phyloP scores from a whole-genome alignment of 2,329 filamentous ascomycete genomes.

The Aspergillus awamori region DNA sequence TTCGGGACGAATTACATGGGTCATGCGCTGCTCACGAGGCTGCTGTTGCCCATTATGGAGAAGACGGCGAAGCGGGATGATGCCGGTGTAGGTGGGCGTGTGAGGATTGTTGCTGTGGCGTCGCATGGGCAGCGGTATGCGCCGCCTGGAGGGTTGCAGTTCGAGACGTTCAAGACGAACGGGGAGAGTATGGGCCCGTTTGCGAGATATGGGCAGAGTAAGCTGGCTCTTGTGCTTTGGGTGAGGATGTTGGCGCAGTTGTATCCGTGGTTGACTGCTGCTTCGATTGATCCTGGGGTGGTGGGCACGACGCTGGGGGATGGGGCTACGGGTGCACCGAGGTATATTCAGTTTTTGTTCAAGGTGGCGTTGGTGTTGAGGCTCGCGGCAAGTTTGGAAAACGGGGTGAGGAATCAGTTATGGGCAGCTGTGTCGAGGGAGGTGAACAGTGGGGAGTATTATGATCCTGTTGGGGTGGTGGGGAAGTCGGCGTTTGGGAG shows the following conservation, averaged over 20 bases:
- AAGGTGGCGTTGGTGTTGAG: constrained; percentile 4
- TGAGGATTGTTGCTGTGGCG: constrained; percentile 43
- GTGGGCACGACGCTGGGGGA: constrained; percentile 42
- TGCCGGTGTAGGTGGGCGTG: constrained; percentile 45
- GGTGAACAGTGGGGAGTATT: constrained; percentile 49
- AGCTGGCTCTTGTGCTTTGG: constrained; percentile 56
- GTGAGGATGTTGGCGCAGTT: constrained; percentile 45
- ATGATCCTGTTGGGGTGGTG: constrained; percentile 42
- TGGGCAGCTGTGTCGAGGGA: constrained; percentile 16
- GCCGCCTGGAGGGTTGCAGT: neutral
- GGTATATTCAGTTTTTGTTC: constrained; percentile 2
- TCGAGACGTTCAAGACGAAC: neutral
- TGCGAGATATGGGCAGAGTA: constrained; percentile 52
- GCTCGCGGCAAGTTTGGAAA: neutral
- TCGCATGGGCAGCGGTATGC: constrained; percentile 22
- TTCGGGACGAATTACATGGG: constrained; percentile 57
- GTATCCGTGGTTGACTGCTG: constrained; percentile 50
- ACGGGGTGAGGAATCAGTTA: constrained; percentile 6
- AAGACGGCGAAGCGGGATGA: constrained; percentile 36
- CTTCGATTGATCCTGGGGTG: constrained; percentile 54
- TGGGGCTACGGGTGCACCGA: neutral
- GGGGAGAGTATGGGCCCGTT: constrained; percentile 26
- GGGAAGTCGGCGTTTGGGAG: constrained; percentile 22
- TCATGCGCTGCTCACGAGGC: constrained; percentile 52
- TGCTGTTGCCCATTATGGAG: constrained; percentile 49